Evolutionary conservation across 1,284 basidiomycete genomes (phyloP), one percentile per base, ranked within the genome.

Genomic region (Ceratobasidium sp.): DNA sequence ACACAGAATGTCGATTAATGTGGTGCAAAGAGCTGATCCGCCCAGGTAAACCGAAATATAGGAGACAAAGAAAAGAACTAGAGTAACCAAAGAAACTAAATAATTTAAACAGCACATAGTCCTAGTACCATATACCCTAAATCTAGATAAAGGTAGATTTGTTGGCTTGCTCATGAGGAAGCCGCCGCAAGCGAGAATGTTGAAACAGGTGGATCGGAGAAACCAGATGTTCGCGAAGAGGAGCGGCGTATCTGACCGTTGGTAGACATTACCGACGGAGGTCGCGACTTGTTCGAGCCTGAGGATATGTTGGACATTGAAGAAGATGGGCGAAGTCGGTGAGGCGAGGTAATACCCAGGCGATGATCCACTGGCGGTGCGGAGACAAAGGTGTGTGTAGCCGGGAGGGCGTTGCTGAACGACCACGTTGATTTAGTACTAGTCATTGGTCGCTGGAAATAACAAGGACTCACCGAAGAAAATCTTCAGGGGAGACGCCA

Each of bases 221-320:
- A 25, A 1, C 37, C 37, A 1, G 64, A 66, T 2, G 64, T 29
- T 22, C 68, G 29, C 8, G 68, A 70, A 29, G 68, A 70, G 5
- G 68, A 70, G 52, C 68, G 68, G 56, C 54, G 68, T 11, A 52
- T 13, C 13, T 59, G 68, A 17, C 66, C 65, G 29, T 51, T 15
- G 19, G n/a, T 59, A 57, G 68, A 70, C 34, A 70, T 57, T n/a
- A 40, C 51, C 29, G 68, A 70, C 15, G 68, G 68, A 43, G 68
- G 51, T 13, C 68, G 68, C 34, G 68, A 70, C 22, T 51, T 51
- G 43, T 7, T 70, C 8, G 68, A 70, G 34, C 13, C n/a, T 17
- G 54, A 70, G 25, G 68, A 70, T 25, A 70, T 57, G 43, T 70
- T 70, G 52, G 68, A 70, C 29, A 70, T 37, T 13, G 68, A 70